phyloP scores from a whole-genome alignment of 768 basidiomycete genomes.

The Termitomyces sp. region DNA sequence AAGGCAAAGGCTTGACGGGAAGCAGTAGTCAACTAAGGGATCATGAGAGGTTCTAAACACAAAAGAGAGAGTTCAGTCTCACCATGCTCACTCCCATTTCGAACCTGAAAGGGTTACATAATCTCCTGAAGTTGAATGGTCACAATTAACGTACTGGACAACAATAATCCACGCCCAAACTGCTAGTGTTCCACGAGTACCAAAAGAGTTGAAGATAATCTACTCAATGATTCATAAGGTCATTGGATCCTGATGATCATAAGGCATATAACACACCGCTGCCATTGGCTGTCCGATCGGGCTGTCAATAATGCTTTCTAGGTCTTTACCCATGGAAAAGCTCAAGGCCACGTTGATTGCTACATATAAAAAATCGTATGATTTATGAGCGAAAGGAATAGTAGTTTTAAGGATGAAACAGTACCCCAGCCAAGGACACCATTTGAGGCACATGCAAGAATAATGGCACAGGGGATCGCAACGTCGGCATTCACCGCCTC shows the following conservation, averaged over 20 bases:
- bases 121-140: too few relatives aligned
- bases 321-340: conserved; percentile 54
- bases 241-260: too few relatives aligned
- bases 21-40: conserved; percentile 12
- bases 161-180: conserved; percentile 34
- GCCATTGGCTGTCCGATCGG: conserved; percentile 54
- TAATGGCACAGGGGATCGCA: conserved; percentile 67
- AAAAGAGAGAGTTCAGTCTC: background rate
- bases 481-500: conserved; percentile 64
- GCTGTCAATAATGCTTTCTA: conserved; percentile 34
- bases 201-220: conserved; percentile 47
- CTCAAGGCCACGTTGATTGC: conserved; percentile 58
- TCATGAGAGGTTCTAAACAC: background rate
- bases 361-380: conserved; percentile 11
- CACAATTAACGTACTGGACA: conserved; percentile 27
- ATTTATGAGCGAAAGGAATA: background rate
- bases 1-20: conserved; percentile 21
- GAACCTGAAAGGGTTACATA: conserved; percentile 4
- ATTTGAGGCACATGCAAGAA: conserved; percentile 46
- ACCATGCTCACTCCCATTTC: conserved; percentile 16
- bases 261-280: conserved; percentile 30
- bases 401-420: background rate
- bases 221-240: conserved; percentile 3
- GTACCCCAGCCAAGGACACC: conserved; percentile 57
- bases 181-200: conserved; percentile 28